phyloP scores from a whole-genome alignment of 768 basidiomycete species.

The Russula sp. region DNA sequence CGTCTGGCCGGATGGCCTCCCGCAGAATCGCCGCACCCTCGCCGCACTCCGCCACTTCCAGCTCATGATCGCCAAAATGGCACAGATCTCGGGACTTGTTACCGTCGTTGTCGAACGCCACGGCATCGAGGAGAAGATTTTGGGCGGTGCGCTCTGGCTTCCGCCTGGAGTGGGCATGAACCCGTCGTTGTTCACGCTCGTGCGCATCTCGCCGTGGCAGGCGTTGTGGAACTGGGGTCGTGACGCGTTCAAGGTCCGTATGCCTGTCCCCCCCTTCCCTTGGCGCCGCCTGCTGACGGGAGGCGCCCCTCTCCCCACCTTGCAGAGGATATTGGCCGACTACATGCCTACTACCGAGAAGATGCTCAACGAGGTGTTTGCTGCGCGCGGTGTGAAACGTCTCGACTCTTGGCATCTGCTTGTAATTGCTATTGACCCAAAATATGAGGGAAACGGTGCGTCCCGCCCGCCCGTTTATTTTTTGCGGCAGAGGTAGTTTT shows the following conservation, averaged over 20 bases:
- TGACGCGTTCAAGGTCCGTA: constrained; percentile 19
- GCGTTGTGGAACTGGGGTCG: constrained; percentile 20
- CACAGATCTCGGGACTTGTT: background rate
- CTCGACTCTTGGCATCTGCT: constrained; percentile 24
- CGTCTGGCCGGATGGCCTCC: background rate
- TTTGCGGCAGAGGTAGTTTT: too few species aligned
- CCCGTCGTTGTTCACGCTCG: constrained; percentile 7
- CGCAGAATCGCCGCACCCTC: constrained; percentile 1
- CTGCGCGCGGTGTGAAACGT: constrained; percentile 10
- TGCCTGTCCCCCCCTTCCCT: too few species aligned
- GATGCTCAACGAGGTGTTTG: constrained; percentile 11
- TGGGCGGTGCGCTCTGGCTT: constrained; percentile 24
- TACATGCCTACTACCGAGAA: constrained; percentile 19
- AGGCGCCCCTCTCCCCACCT: too few species aligned
- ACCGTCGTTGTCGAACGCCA: constrained; percentile 16
- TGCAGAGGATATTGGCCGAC: constrained; percentile 5
- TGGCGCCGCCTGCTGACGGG: too few species aligned
- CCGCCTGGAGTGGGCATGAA: constrained; percentile 20
- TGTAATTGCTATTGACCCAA: constrained; percentile 21
- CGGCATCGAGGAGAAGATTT: constrained; percentile 19
- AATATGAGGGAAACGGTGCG: constrained; percentile 20
- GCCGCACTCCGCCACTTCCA: constrained; percentile 21
- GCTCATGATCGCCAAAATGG: constrained; percentile 14
- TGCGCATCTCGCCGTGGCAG: constrained; percentile 20
- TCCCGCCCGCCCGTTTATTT: background rate